Evolutionary conservation across 148 eudicot genomes (phyloP), one percentile per base, ranked within the genome.

Genomic region (Rhododendron simsii): DNA sequence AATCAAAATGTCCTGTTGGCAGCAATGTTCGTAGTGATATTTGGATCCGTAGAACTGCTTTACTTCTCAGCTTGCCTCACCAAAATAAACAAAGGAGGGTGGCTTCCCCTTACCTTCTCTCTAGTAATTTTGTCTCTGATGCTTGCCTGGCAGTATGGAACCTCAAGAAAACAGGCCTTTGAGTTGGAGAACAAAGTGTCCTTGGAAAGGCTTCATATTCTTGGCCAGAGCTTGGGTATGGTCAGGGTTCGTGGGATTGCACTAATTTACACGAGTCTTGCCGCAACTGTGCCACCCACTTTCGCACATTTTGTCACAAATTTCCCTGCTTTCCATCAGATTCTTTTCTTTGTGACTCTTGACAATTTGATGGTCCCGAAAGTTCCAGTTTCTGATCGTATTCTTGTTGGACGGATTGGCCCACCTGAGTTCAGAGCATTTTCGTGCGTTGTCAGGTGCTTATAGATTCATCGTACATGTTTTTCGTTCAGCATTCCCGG

Each of bases 51-150:
- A 41, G 93, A 92, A 78, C 71, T 87, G 47, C 51, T 85, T 2
- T 90, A 90, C 53, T 83, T 92, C 61, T 92, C 93, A 1, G 88
- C 93, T 8, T 86, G 90, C 61, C 84, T 92, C 11, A 57, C 65
- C 1, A 87, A 89, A 51, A 80, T 92, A 20, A 90, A 86, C 78
- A 80, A 86, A 87, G 93, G 92, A 83, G 93, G 91, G 30, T 92
- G 93, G 93, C 90, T 92, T 48, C 91, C 93, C 23, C n/a, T 91
- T 73, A 48, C 82, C 69, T 88, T 89, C 39, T 88, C 93, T 69
- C 63, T 91, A 9, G 57, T 88, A 21, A 84, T 88, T 16, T 73
- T 91, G 47, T 81, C 83, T 23, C 65, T 91, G 78, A 91, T 91
- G 93, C 81, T 81, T 51, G 73, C 82, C 48, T 90, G 93, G 93